Conservation (phyloP, 169 alveolate genomes). For the Cryptosporidium andersoni region DNA sequence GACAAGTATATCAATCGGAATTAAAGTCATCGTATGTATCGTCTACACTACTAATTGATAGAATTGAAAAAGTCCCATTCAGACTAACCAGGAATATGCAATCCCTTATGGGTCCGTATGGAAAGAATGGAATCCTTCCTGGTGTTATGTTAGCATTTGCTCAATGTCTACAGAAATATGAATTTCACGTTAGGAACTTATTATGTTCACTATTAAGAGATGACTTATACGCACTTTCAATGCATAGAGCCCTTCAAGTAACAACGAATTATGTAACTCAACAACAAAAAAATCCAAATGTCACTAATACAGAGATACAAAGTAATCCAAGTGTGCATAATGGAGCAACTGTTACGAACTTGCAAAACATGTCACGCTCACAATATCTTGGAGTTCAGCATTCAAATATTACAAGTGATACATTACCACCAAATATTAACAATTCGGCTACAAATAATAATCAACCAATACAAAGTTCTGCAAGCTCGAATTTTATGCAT, state of each 20-base stretch:
- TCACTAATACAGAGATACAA: background rate
- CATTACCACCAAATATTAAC: background rate
- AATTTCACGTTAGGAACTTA: constrained; percentile 77
- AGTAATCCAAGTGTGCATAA: too few relatives aligned
- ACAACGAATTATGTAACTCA: background rate
- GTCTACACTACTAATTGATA: constrained; percentile 53
- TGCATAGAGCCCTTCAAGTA: constrained; percentile 65
- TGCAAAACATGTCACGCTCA: background rate
- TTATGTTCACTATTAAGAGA: constrained; percentile 77
- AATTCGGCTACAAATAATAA: background rate
- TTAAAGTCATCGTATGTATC: constrained; percentile 72
- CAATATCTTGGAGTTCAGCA: background rate
- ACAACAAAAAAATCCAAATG: background rate
- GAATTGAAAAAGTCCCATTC: constrained; percentile 75
- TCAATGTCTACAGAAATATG: constrained; percentile 78
- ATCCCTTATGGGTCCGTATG: constrained; percentile 81
- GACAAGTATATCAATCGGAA: constrained; percentile 74
- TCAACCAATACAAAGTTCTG: background rate
- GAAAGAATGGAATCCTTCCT: constrained; percentile 84
- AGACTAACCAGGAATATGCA: constrained; percentile 83
- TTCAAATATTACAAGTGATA: background rate
- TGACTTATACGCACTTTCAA: constrained; percentile 72
- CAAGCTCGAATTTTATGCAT: constrained; percentile 25
- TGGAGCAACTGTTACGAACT: too few relatives aligned
- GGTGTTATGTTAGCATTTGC: constrained; percentile 81